Evolutionary conservation across 2,329 filamentous ascomycete species (phyloP).

Genomic region (Cladosporium sp.): DNA sequence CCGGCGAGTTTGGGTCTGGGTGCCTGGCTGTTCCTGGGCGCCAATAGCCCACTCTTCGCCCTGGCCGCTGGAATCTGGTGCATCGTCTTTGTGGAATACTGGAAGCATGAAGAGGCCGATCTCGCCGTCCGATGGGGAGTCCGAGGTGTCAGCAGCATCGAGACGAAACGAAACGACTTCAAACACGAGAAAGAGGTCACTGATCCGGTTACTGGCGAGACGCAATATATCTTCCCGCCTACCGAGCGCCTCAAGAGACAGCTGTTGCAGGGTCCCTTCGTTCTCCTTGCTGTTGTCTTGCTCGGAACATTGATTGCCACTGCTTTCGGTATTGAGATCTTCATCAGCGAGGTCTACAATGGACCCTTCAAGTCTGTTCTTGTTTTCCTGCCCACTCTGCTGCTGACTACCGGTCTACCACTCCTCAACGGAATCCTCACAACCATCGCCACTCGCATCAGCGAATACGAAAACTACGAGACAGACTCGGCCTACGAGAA

Average conservation of each 20-base stretch:
- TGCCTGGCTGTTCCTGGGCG: conserved; percentile 76
- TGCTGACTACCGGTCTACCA: conserved; percentile 78
- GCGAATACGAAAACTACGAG: conserved; percentile 85
- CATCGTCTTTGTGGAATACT: conserved; percentile 86
- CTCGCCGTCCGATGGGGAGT: conserved; percentile 85
- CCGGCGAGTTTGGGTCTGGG: conserved; percentile 72
- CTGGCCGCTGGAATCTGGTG: conserved; percentile 78
- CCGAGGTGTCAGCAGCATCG: conserved; percentile 74
- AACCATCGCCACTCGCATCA: conserved; percentile 69
- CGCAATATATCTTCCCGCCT: conserved; percentile 68
- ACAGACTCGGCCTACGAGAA: conserved; percentile 78
- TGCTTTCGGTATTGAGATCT: conserved; percentile 90
- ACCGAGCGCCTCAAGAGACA: conserved; percentile 72
- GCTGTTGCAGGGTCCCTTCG: conserved; percentile 78
- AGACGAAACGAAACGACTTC: conserved; percentile 73
- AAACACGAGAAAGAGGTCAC: conserved; percentile 69
- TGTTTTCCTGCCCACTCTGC: conserved; percentile 80
- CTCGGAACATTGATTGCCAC: conserved; percentile 78
- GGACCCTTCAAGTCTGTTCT: conserved; percentile 82
- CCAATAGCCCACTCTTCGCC: conserved; percentile 78
- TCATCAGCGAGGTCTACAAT: conserved; percentile 88
- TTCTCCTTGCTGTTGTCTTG: conserved; percentile 63
- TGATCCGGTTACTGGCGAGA: conserved; percentile 79
- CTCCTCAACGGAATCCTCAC: conserved; percentile 72
- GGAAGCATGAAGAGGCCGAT: conserved; percentile 90